Evolutionary conservation across 495 filamentous ascomycete genomes (phyloP).

Genomic region (Podospora pseudopauciseta): DNA sequence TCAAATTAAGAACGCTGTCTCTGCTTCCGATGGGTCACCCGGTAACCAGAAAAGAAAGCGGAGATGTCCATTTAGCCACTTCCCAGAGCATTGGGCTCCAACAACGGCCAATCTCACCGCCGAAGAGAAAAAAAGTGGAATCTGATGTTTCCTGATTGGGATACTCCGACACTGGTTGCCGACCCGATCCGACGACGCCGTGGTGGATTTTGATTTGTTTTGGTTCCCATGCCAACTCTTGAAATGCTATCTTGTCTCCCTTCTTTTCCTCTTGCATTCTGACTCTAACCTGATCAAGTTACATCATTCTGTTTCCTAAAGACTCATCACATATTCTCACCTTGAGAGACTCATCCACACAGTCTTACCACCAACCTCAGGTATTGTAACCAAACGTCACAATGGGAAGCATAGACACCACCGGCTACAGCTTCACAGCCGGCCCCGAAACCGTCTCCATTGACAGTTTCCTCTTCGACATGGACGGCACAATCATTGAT

Average conservation of each 20-base stretch:
- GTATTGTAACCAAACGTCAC: neutral
- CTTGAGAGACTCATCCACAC: neutral
- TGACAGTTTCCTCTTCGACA: conserved; percentile 82
- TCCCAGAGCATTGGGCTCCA: neutral
- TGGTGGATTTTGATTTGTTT: neutral
- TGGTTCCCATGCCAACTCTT: neutral
- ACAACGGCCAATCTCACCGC: neutral
- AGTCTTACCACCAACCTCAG: neutral
- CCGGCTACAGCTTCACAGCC: conserved; percentile 47
- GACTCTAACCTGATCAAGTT: neutral
- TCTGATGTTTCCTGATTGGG: conserved; percentile 3
- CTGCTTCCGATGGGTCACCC: neutral
- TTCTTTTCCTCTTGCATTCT: neutral
- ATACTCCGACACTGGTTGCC: conserved; percentile 7
- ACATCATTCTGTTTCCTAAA: neutral
- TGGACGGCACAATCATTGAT: conserved; percentile 84
- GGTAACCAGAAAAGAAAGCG: conserved; percentile 6
- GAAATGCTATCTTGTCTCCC: neutral
- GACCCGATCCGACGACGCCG: conserved; percentile 1
- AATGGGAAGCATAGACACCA: conserved; percentile 24
- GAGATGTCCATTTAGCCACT: conserved; percentile 21
- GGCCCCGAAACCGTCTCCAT: conserved; percentile 60
- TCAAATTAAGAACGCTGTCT: neutral
- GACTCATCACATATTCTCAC: neutral
- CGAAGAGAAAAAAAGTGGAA: conserved; percentile 1